Base-by-base conservation (phyloP, 139 green algal species). In the Dunaliella sp. region DNA sequence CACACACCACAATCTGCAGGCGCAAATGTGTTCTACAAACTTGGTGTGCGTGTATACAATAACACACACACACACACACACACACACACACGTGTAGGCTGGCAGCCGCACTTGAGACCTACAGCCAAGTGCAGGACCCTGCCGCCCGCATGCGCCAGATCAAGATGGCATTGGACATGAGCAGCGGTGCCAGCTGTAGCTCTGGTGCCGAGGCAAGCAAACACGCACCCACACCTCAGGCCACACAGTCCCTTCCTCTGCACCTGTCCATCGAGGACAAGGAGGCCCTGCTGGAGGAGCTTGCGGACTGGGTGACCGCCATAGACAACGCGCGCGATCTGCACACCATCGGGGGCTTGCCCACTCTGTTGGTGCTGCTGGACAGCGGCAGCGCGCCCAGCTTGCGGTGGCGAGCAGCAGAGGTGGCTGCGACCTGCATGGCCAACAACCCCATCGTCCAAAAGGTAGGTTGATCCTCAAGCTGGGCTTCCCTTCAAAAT, bases 391-490 rank as follows among this genome's bases (percentile, higher is more conserved):
- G 80, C 3, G 85, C 93, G 57, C 80, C 93, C 79, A 88, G 77
- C n/a, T 82, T 98, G 79, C 88, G 90, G 2, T 95, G 88, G 88
- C 85, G 92, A 1, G 92, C 95, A 1, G 95, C 95, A 2, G 95
- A 97, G 86, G 90, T 98, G 65, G 87, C 95, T 31, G 95, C 93
- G 2, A 96, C 94, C 1, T 97, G 94, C 88, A 93, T 92, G 38
- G 91, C 94, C 74, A 96, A 97, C 92, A 97, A 98, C 88, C 92
- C 93, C 1, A 87, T 90, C 0, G 94, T 96, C 81, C 95, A 97
- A 85, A 36, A 93, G 85, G 88, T 92, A 75, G 1, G 89, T 26
- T n/a, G n/a, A n/a, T n/a, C n/a, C n/a, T n/a, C n/a, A n/a, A n/a
- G n/a, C n/a, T n/a, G n/a, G n/a, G n/a, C n/a, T n/a, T n/a, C n/a